A percentile compares a stretch with the other conserved stretches of the same genome.
phyloP scores from a whole-genome alignment of 1,284 basidiomycete genomes.

The Ganoderma boninense region DNA sequence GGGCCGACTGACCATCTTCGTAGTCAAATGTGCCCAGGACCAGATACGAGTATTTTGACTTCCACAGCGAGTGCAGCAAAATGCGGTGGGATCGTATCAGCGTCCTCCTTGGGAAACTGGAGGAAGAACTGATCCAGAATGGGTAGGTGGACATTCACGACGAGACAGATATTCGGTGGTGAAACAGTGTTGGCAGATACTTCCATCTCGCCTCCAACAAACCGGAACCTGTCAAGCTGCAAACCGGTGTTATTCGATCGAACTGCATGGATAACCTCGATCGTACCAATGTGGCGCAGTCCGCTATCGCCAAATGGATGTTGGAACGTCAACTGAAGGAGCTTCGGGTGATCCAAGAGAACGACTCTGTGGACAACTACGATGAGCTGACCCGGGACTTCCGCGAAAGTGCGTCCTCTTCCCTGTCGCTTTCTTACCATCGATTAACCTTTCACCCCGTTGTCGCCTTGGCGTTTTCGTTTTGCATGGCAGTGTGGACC shows the following conservation, averaged over 20 bases:
- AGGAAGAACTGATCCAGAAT: constrained; percentile 77
- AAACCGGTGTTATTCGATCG: constrained; percentile 78
- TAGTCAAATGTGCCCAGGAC: constrained; percentile 74
- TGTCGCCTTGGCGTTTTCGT: background rate
- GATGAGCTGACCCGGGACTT: constrained; percentile 84
- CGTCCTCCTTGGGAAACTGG: constrained; percentile 81
- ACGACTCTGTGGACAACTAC: constrained; percentile 81
- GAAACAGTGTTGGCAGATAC: constrained; percentile 57
- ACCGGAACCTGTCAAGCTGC: constrained; percentile 58
- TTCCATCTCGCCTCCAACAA: constrained; percentile 69
- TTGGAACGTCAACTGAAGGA: constrained; percentile 83
- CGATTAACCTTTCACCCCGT: constrained; percentile 6
- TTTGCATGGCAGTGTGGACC: constrained; percentile 86
- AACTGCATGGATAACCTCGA: constrained; percentile 98
- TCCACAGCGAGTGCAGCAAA: constrained; percentile 95
- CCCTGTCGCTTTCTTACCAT: background rate
- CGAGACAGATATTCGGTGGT: background rate
- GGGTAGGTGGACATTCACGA: constrained; percentile 54
- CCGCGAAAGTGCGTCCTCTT: constrained; percentile 77
- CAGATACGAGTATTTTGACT: constrained; percentile 97
- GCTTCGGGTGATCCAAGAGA: constrained; percentile 74
- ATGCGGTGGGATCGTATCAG: constrained; percentile 97
- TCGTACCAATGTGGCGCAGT: constrained; percentile 96
- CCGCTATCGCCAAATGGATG: constrained; percentile 86
- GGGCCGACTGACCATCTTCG: constrained; percentile 11